These are phyloP conservation scores for Carex pumila DNA, from an alignment of 176 grass and related monocot species.

Conservation along the genomic window DNA sequence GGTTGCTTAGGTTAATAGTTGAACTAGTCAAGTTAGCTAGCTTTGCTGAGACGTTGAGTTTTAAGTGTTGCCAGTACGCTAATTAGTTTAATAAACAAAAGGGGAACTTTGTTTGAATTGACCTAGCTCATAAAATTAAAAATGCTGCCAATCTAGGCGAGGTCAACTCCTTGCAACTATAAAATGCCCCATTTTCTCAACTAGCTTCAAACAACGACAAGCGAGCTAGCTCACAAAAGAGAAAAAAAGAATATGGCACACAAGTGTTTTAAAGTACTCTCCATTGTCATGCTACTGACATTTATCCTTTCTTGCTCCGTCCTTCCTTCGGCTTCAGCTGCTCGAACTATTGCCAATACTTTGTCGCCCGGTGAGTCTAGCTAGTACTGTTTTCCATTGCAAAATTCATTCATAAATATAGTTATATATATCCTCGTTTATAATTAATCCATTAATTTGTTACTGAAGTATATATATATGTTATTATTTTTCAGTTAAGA, in stretches of 20 bases:
- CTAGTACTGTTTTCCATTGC: not conserved
- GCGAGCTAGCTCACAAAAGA: not conserved
- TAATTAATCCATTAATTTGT: not conserved
- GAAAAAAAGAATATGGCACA: not conserved
- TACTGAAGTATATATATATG: too few species aligned
- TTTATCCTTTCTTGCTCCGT: not conserved
- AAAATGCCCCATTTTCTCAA: not conserved
- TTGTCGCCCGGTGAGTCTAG: not conserved
- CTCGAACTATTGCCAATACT: not conserved
- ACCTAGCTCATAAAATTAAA: too few species aligned
- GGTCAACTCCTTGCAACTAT: not conserved
- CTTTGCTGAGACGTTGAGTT: too few species aligned
- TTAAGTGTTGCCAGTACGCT: too few species aligned
- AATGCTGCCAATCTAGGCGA: too few species aligned
- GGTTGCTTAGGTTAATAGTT: too few species aligned
- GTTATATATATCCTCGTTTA: not conserved
- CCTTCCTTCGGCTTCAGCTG: not conserved
- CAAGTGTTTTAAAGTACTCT: not conserved
- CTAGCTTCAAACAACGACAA: too few species aligned
- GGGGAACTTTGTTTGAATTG: too few species aligned
- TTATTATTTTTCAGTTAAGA: not conserved
- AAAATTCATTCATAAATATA: not conserved
- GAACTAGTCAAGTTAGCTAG: too few species aligned
- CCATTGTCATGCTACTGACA: not conserved
- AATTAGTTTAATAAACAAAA: too few species aligned